phyloP scores from a whole-genome alignment of 202 grass and related monocot species.

The Cymbopogon flexuosus region DNA sequence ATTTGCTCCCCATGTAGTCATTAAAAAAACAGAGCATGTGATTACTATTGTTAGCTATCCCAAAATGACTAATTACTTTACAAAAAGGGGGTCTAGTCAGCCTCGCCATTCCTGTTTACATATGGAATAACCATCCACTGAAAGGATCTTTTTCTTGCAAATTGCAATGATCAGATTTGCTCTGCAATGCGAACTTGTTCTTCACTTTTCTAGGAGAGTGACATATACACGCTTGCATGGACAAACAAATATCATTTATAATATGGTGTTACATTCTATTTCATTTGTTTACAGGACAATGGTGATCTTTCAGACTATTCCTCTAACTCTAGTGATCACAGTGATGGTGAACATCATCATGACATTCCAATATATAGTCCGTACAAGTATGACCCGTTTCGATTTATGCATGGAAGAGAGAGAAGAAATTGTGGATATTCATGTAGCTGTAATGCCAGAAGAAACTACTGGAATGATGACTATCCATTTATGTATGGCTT shows the following conservation, averaged over 20 bases:
- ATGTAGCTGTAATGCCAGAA: not conserved
- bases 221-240: not conserved
- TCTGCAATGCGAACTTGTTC: not conserved
- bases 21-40: not conserved
- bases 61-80: not conserved
- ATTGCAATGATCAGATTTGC: not conserved
- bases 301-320: not conserved
- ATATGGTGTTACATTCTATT: not conserved
- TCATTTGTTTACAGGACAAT: slow-evolving; percentile 18
- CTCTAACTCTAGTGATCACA: not conserved
- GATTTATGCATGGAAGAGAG: not conserved
- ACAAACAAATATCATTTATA: not conserved
- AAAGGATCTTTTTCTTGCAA: not conserved
- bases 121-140: not conserved
- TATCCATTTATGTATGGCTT: not conserved
- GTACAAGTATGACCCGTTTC: not conserved
- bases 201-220: not conserved
- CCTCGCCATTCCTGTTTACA: not conserved
- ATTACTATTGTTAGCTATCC: not conserved
- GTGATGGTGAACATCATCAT: not conserved
- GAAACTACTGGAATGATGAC: not conserved
- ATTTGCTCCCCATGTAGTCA: not conserved
- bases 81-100: not conserved
- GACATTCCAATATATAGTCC: not conserved
- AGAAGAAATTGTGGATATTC: not conserved